Conservation (phyloP, 371 early-diverging fungal species). For the Batrachochytrium dendrobatidis region DNA sequence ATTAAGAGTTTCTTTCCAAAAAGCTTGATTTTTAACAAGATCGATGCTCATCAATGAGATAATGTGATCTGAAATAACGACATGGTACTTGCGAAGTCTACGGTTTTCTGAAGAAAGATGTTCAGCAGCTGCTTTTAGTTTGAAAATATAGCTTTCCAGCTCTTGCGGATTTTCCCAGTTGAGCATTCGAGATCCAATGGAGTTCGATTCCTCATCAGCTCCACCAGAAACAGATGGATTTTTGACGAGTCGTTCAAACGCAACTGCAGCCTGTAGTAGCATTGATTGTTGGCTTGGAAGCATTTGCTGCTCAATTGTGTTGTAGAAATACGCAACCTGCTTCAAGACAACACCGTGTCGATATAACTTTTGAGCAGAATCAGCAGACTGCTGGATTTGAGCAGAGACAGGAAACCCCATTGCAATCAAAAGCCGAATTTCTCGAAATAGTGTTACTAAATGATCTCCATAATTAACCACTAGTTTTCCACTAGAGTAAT, state of each 20-base stretch:
- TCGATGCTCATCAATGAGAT: constrained; percentile 29
- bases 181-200: constrained; percentile 2
- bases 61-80: constrained; percentile 27
- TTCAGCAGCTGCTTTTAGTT: constrained; percentile 32
- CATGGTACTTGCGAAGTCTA: constrained; percentile 34
- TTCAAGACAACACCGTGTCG: constrained; percentile 41
- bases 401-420: constrained; percentile 37
- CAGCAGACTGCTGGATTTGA: constrained; percentile 29
- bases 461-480: constrained; percentile 39
- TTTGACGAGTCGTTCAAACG: constrained; percentile 42
- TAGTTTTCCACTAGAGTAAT: constrained; percentile 33
- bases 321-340: constrained; percentile 52
- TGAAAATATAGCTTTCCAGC: constrained; percentile 37
- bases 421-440: constrained; percentile 34
- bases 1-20: constrained; percentile 42
- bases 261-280: constrained; percentile 39
- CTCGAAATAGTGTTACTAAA: constrained; percentile 32
- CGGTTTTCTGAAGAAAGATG: constrained; percentile 35
- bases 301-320: constrained; percentile 52
- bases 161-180: constrained; percentile 27
- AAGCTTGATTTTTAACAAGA: constrained; percentile 34
- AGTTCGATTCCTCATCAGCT: constrained; percentile 8
- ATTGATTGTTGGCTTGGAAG: constrained; percentile 41
- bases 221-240: constrained; percentile 21
- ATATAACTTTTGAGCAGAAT: constrained; percentile 31